Percentiles rank a stretch among this genome's conserved stretches.
Evolutionary conservation across 768 basidiomycete genomes (phyloP).

Genomic region (Xerocomellus intermedius): DNA sequence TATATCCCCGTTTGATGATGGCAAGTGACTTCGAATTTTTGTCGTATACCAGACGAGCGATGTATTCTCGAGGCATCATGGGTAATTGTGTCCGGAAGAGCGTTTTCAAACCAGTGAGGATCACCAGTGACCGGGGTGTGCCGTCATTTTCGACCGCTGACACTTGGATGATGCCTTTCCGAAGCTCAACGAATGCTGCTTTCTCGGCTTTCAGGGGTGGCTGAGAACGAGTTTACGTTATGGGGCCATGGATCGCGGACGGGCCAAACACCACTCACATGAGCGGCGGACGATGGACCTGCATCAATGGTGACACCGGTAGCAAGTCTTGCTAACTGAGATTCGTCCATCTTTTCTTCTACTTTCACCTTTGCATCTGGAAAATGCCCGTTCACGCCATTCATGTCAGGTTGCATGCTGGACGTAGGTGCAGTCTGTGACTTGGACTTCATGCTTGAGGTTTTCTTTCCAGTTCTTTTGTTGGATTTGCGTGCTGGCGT

Average conservation of each 20-base stretch:
- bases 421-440: slow-evolving; percentile 53
- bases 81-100: slow-evolving; percentile 97
- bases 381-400: slow-evolving; percentile 45
- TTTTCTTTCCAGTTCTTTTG: slow-evolving; percentile 54
- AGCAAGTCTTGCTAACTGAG: slow-evolving; percentile 71
- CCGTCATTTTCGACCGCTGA: slow-evolving; percentile 83
- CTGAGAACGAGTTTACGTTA: slow-evolving; percentile 34
- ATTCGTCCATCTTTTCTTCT: slow-evolving; percentile 79
- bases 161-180: slow-evolving; percentile 79
- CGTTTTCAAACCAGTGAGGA: slow-evolving; percentile 93
- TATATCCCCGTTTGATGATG: slow-evolving; percentile 91
- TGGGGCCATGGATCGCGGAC: neutral
- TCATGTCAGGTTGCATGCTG: slow-evolving; percentile 39
- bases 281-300: slow-evolving; percentile 42
- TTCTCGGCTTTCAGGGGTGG: slow-evolving; percentile 65
- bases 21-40: slow-evolving; percentile 89
- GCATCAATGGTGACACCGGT: slow-evolving; percentile 81
- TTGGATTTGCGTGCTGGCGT: slow-evolving; percentile 32
- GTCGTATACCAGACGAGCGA: slow-evolving; percentile 93
- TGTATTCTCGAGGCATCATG: slow-evolving; percentile 99
- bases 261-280: slow-evolving; percentile 37
- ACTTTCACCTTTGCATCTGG: slow-evolving; percentile 58
- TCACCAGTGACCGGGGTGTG: slow-evolving; percentile 70
- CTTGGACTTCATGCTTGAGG: slow-evolving; percentile 57
- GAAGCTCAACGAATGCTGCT: slow-evolving; percentile 75